Evolutionary conservation across 371 early-diverging fungal genomes (phyloP).

Genomic region (Nosema muscidifuracis): DNA sequence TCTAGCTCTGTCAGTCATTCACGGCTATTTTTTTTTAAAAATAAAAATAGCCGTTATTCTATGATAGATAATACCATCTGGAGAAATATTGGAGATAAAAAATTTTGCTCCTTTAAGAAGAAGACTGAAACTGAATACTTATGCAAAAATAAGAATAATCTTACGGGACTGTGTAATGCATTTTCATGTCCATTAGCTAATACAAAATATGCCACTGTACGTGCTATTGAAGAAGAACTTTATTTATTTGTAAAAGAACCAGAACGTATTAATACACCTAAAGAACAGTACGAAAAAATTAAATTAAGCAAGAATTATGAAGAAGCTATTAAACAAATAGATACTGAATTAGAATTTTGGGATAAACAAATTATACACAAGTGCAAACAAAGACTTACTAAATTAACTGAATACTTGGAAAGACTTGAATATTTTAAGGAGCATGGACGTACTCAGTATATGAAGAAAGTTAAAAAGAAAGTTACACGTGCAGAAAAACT

Average conservation of each 20-base stretch:
- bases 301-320: conserved; percentile 82
- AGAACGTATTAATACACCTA: conserved; percentile 86
- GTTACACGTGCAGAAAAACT: conserved; percentile 77
- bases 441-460: conserved; percentile 66
- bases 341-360: conserved; percentile 82
- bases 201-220: conserved; percentile 89
- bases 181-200: conserved; percentile 95
- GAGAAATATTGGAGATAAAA: conserved; percentile 57
- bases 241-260: conserved; percentile 75
- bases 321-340: conserved; percentile 80
- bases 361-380: conserved; percentile 80
- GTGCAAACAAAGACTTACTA: conserved; percentile 92
- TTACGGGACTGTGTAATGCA: conserved; percentile 90
- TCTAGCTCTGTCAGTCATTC: conserved; percentile 39
- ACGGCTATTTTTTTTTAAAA: conserved; percentile 2
- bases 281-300: conserved; percentile 85
- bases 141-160: conserved; percentile 92
- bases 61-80: conserved; percentile 61
- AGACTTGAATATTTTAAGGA: conserved; percentile 79
- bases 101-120: conserved; percentile 58
- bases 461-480: conserved; percentile 78
- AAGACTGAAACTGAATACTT: conserved; percentile 73
- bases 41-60: conserved; percentile 3
- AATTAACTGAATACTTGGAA: conserved; percentile 86
- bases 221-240: conserved; percentile 71